A percentile compares a stretch with the other conserved stretches of the same genome.
Conservation (phyloP, 495 filamentous ascomycete species). For the Tuber brumale region DNA sequence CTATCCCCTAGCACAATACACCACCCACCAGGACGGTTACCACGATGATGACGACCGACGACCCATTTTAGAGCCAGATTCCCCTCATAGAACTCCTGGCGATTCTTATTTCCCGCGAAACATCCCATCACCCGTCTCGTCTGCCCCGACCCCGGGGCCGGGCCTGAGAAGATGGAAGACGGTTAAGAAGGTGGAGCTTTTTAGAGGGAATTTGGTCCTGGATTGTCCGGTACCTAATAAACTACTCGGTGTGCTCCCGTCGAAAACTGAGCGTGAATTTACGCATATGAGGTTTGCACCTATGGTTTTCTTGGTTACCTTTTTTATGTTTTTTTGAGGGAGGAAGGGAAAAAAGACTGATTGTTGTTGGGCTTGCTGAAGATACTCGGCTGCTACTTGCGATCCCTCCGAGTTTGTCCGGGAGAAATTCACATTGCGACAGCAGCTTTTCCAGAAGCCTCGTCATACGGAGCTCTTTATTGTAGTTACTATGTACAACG, state of each 20-base stretch:
- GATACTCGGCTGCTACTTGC: conserved; percentile 90
- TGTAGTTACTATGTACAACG: conserved; percentile 98
- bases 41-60: conserved; percentile 55
- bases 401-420: conserved; percentile 83
- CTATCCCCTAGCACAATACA: conserved; percentile 34
- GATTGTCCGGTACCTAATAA: conserved; percentile 93
- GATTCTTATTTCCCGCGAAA: conserved; percentile 27
- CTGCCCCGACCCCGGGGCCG: conserved; percentile 53
- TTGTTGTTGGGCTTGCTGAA: background rate
- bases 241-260: conserved; percentile 72
- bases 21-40: conserved; percentile 28
- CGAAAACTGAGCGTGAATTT: conserved; percentile 80
- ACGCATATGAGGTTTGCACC: conserved; percentile 69
- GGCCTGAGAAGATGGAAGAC: conserved; percentile 92
- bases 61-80: conserved; percentile 56
- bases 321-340: background rate
- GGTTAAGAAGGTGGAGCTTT: conserved; percentile 93
- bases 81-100: conserved; percentile 52
- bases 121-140: conserved; percentile 35
- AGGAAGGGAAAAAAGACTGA: conserved; percentile 4
- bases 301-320: background rate
- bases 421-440: conserved; percentile 85
- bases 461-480: conserved; percentile 96
- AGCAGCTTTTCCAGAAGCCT: conserved; percentile 87
- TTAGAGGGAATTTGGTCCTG: conserved; percentile 92